Percentiles rank a stretch among this genome's conserved stretches.
Evolutionary conservation across 208 protist species (phyloP).

Genomic region (Acanthamoeba healyi): DNA sequence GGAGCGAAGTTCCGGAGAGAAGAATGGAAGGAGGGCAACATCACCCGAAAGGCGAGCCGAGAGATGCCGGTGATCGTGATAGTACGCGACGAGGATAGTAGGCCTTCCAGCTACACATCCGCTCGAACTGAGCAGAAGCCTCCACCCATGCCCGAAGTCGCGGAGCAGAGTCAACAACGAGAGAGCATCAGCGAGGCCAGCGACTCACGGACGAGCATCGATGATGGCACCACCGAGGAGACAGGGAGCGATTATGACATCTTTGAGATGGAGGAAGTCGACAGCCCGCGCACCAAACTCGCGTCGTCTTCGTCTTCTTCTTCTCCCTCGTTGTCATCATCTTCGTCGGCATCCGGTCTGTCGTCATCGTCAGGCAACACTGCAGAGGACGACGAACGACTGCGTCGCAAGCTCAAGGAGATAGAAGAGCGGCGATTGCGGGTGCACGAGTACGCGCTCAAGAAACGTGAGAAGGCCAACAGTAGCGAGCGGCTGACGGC

Average conservation of each 20-base stretch:
- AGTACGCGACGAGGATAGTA: neutral
- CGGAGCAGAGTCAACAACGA: neutral
- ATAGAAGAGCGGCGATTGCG: conserved; percentile 18
- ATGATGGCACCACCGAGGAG: neutral
- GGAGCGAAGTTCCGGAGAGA: neutral
- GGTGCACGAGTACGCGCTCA: conserved; percentile 2
- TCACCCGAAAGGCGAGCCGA: neutral
- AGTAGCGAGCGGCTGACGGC: neutral
- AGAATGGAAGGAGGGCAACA: neutral
- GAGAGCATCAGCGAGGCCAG: conserved; percentile 6
- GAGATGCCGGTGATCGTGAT: neutral
- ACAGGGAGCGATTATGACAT: neutral
- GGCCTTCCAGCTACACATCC: no score
- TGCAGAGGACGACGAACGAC: conserved; percentile 8
- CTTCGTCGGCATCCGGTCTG: no score
- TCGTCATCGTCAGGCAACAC: neutral
- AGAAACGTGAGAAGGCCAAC: neutral
- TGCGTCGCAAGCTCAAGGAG: conserved; percentile 25
- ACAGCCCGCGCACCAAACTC: neutral
- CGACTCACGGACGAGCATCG: neutral
- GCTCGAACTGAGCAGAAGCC: no score
- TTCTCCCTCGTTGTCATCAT: no score
- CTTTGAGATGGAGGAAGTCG: conserved; percentile 44
- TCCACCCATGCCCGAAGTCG: neutral
- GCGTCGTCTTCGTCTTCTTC: neutral